phyloP scores from a whole-genome alignment of 768 basidiomycete genomes.

The Cytidiella melzeri region DNA sequence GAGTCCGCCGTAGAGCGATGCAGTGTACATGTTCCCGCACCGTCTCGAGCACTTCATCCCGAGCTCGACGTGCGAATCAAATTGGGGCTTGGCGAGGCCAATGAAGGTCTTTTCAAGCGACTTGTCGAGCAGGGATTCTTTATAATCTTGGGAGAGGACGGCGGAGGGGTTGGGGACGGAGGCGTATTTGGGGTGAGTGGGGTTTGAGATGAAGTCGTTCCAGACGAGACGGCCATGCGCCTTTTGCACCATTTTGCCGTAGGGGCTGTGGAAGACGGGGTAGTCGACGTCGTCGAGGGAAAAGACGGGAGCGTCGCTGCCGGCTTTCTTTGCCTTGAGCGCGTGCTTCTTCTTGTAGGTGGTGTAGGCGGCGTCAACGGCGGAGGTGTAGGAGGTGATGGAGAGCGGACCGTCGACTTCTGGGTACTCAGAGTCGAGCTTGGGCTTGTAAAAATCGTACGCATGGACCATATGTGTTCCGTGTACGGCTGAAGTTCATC shows the following conservation, averaged over 20 bases:
- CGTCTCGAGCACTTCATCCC: slow-evolving; percentile 84
- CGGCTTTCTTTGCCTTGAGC: slow-evolving; percentile 48
- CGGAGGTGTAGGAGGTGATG: slow-evolving; percentile 90
- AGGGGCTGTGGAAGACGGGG: slow-evolving; percentile 93
- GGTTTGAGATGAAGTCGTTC: slow-evolving; percentile 87
- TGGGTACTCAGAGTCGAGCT: slow-evolving; percentile 91
- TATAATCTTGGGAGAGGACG: slow-evolving; percentile 58
- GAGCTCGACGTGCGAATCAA: slow-evolving; percentile 71
- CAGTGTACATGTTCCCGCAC: slow-evolving; percentile 99
- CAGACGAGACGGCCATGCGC: slow-evolving; percentile 86
- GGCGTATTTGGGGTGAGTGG: slow-evolving; percentile 62
- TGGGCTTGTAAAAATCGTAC: slow-evolving; percentile 99
- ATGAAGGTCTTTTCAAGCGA: slow-evolving; percentile 93
- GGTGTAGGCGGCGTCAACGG: slow-evolving; percentile 85
- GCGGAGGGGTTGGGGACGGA: slow-evolving; percentile 66
- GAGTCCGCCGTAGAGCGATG: slow-evolving; percentile 90
- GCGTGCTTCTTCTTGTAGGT: slow-evolving; percentile 79
- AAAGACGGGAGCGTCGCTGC: slow-evolving; percentile 40
- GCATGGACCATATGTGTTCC: slow-evolving; percentile 97
- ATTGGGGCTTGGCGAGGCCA: slow-evolving; percentile 64
- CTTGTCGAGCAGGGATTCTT: slow-evolving; percentile 87
- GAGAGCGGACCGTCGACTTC: slow-evolving; percentile 97
- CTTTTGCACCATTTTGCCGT: slow-evolving; percentile 98
- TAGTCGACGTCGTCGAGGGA: slow-evolving; percentile 86
- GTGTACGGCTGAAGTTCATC: slow-evolving; percentile 66